Base-by-base conservation (phyloP, 116 monocot species). In the Posidonia oceanica region DNA sequence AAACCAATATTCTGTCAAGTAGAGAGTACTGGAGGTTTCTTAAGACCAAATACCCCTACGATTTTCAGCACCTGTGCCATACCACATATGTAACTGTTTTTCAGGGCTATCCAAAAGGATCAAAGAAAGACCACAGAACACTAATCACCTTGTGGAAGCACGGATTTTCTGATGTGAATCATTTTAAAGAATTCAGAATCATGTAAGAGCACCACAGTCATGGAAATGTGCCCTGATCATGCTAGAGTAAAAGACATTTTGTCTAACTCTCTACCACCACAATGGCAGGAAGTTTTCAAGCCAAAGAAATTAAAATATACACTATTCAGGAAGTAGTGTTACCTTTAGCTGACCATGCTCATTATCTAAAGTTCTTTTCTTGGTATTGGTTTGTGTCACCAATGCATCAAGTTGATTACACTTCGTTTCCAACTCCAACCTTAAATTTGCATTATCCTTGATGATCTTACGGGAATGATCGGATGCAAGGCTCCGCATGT, bases 391-490 rank as follows among this genome's bases (percentile, higher is more conserved):
- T 52, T 79, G 66, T 10, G 77, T 79, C 20, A 70, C 82, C 41
- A 90, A 52, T 59, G 74, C 68, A 42, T 82, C 79, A 13, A 90
- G 74, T 75, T 87, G 52, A 38, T 67, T 84, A 52, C 69, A 74
- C 66, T 80, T 84, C 13, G 6, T 23, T 18, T 87, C 78, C 56
- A 90, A 61, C 36, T 90, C 81, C 40, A 39, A 14, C 67, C 68
- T 82, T 58, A 90, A 74, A 15, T 82, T 84, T 42, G 75, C 64
- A 80, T 86, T 90, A 36, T 90, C 82, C 22, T 82, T 68, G 58
- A 90, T 67, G 36, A 90, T 70, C 64, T 67, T 75, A 7, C 77
- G 74, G 61, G 86, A 74, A 77, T 74, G 71, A 57, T 90, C 80
- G 44, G 71, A 74, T 38, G 90, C 81, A 63, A 54, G 41, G 18